Evolutionary conservation across 148 eudicot genomes (phyloP), one percentile per base, ranked within the genome.

Genomic region (Hydrangea macrophylla): DNA sequence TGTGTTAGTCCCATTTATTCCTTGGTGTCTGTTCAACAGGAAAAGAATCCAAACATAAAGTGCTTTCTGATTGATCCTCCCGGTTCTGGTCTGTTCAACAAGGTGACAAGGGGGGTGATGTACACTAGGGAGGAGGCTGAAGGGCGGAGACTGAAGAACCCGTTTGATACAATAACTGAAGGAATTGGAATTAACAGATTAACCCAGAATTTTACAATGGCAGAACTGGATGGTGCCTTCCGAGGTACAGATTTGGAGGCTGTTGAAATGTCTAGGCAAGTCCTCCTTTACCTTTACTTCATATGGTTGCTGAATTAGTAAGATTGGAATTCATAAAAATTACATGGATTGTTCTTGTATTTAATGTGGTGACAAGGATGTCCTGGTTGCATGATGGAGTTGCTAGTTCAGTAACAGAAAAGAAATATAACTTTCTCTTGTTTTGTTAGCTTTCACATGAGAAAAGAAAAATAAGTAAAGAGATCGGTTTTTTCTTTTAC

Each of bases 211-310:
- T 94, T 94, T 72, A 79, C 82, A 78, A 74, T 79, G 84, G 99
- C 92, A 30, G 78, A 85, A 75, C 86, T 94, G 51, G 96, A 94
- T 84, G 99, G 96, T 15, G 99, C 97, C 73, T 90, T 90, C 68
- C 85, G 82, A 60, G 99, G 99, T 74, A 82, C 96, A 15, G 99
- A 94, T 69, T 73, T 60, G 81, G 97, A 94, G 64, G 99, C 99
- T 69, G 97, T 90, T 71, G 99, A 94, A 83, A 94, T 94, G 97
- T 94, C 99, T 62, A 94, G 99, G 99, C 90, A 60, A 67, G 84
- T 78, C n/a, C 26, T 64, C 25, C 32, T 26, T 59, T 44, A 1
- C 53, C 36, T 36, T 0, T 24, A 17, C 15, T n/a, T 20, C 57
- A 15, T 50, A 9, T 24, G 55, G 44, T 17, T 54, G 27, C 54